Base-by-base conservation (phyloP, 352 stramenopile genomes). In the Phytopythium chamaehyphon region DNA sequence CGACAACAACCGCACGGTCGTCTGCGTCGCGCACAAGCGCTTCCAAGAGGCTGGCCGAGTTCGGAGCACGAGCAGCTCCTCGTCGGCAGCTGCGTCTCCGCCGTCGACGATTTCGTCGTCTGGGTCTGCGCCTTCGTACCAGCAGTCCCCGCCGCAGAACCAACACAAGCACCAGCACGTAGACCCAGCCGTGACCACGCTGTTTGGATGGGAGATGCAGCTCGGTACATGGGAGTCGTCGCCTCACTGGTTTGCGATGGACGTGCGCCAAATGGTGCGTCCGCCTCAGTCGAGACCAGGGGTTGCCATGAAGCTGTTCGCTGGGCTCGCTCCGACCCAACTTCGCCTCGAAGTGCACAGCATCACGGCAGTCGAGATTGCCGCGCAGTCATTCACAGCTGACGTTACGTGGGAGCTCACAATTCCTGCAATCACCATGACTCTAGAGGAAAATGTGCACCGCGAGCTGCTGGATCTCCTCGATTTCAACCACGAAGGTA, bases 121-220 rank as follows among this genome's bases (percentile, higher is more conserved):
- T 23, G 24, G 10, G 21, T 26, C 19, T 39, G 49, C 11, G 15
- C 40, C 19, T 12, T 14, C 26, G 18, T 46, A 46, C 19, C 40
- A 39, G 47, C 39, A 31, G 23, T 47, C 36, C 23, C 24, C 8
- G 31, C 36, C 18, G 31, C 45, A 40, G 51, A 45, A 19, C 8
- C 62, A 39, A 38, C 22, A 48, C 2, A 16, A 15, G 14, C 22
- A 36, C 2, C 22, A 22, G 22, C 23, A 36, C 23, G 12, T 43
- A 3, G 26, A 56, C 6, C 54, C 66, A 9, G 26, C 65, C 6
- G 47, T 55, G 12, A 40, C 51, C 7, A 64, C 61, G 9, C 14
- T 78, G 1, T 86, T 86, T 36, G 55, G 65, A 11, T 86, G 74
- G 74, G 80, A 79, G 47, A 83, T 86, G 71, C 59, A 79, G 50